These are phyloP conservation scores for Apiospora hydei DNA, from an alignment of 2,329 filamentous ascomycete species.

Conservation along the genomic window DNA sequence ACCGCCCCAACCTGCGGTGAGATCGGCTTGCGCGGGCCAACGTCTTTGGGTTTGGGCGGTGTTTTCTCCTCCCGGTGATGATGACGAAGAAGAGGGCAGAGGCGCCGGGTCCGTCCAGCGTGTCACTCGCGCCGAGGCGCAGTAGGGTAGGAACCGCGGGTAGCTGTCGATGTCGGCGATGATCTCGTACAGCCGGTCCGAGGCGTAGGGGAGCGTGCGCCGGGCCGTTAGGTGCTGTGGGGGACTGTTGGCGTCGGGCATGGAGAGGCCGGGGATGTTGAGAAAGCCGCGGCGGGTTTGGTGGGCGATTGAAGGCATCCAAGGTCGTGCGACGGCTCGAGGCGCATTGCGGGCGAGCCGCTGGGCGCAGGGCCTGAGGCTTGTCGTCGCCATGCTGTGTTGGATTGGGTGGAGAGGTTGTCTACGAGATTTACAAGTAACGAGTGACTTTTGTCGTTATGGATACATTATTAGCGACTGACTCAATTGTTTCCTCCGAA, in stretches of 20 bases:
- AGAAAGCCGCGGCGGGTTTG: conserved; percentile 23
- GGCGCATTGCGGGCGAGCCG: conserved; percentile 4
- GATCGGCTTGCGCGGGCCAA: conserved; percentile 77
- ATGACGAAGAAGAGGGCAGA: conserved; percentile 19
- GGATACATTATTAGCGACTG: conserved; percentile 14
- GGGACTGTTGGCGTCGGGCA: conserved; percentile 30
- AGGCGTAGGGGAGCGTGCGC: conserved; percentile 79
- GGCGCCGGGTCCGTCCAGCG: conserved; percentile 62
- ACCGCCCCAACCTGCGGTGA: conserved; percentile 85
- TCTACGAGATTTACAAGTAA: not conserved
- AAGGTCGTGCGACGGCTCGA: not conserved
- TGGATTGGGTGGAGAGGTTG: conserved; percentile 18
- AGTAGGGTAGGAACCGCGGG: conserved; percentile 89
- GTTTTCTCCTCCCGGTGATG: conserved; percentile 11
- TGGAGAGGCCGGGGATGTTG: conserved; percentile 25
- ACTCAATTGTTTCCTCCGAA: not conserved
- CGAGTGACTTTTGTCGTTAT: not conserved
- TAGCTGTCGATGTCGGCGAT: conserved; percentile 91
- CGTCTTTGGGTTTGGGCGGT: conserved; percentile 40
- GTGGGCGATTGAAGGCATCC: not conserved
- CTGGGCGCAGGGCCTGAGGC: conserved; percentile 5
- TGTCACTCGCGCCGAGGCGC: conserved; percentile 78
- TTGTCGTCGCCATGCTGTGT: not conserved
- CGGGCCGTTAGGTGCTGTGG: conserved; percentile 73
- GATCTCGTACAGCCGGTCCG: conserved; percentile 76